Conservation (phyloP, 1,139 yeast species). For the Debaryomyces fabryi region DNA sequence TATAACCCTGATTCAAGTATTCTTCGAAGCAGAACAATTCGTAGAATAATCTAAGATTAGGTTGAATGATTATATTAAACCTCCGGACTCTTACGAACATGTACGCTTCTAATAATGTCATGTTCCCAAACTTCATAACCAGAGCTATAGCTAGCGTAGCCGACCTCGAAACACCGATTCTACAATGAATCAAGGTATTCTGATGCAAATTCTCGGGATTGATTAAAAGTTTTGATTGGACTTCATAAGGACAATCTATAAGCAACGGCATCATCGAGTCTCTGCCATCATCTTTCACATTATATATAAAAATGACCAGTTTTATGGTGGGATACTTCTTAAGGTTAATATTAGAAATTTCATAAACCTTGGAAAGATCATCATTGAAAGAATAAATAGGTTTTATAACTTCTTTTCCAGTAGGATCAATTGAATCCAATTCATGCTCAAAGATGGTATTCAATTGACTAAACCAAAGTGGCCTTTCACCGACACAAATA, state of each 20-base stretch:
- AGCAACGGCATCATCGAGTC: conserved; percentile 39
- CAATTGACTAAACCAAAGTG: conserved; percentile 34
- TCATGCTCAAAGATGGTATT: conserved; percentile 25
- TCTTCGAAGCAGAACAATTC: conserved; percentile 85
- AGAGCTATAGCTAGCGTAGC: conserved; percentile 92
- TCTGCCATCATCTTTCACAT: conserved; percentile 45
- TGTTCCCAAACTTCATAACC: conserved; percentile 70
- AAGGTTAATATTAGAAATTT: conserved; percentile 22
- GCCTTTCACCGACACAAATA: conserved; percentile 43
- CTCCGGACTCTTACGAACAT: conserved; percentile 81
- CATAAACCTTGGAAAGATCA: conserved; percentile 32
- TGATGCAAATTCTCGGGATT: conserved; percentile 27
- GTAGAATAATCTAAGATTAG: conserved; percentile 82
- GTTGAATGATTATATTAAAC: conserved; percentile 87
- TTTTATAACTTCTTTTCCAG: conserved; percentile 15
- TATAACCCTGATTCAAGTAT: conserved; percentile 21
- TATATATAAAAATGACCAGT: conserved; percentile 35
- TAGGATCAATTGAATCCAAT: conserved; percentile 4
- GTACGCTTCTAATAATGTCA: conserved; percentile 74
- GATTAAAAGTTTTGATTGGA: conserved; percentile 34
- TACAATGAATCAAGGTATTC: conserved; percentile 78
- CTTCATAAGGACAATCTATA: conserved; percentile 31
- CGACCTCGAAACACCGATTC: conserved; percentile 89
- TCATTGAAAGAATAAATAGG: conserved; percentile 32
- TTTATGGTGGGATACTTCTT: conserved; percentile 24